Evolutionary conservation across 192 early-diverging fungal species (phyloP).

Genomic region (Chytriomyces sp.): DNA sequence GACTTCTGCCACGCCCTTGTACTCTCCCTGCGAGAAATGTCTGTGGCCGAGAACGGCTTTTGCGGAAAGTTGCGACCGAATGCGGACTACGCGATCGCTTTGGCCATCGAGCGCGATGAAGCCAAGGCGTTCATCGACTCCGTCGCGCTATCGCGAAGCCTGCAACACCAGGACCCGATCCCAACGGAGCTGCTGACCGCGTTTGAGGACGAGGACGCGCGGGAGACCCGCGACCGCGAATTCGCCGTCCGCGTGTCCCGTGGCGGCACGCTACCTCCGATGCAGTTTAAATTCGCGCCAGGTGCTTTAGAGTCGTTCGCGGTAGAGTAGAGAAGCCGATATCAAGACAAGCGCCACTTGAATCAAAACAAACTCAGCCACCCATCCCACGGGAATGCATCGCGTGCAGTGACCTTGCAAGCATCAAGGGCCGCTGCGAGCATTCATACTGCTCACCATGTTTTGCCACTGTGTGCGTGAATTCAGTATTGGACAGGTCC

Average conservation of each 20-base stretch:
- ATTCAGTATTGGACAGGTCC: slow-evolving; percentile 7
- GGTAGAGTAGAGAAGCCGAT: too few relatives aligned
- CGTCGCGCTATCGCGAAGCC: background rate
- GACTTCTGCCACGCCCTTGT: background rate
- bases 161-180: background rate
- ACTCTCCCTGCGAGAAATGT: background rate
- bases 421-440: slow-evolving; percentile 1
- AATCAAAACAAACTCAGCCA: too few relatives aligned
- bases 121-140: background rate
- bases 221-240: background rate
- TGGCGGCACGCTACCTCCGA: background rate
- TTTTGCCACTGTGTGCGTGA: slow-evolving; percentile 4
- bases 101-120: background rate
- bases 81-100: background rate
- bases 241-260: background rate
- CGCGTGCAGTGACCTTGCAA: background rate
- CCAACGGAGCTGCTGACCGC: background rate
- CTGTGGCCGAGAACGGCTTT: background rate
- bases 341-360: background rate
- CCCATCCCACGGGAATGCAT: slow-evolving; percentile 11
- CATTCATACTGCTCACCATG: slow-evolving; percentile 25
- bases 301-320: background rate
- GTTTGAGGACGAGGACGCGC: background rate
- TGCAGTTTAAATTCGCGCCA: background rate
- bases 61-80: background rate